Conservation (phyloP, 129 eudicot species). For the Chrysanthemum lavandulifolium region DNA sequence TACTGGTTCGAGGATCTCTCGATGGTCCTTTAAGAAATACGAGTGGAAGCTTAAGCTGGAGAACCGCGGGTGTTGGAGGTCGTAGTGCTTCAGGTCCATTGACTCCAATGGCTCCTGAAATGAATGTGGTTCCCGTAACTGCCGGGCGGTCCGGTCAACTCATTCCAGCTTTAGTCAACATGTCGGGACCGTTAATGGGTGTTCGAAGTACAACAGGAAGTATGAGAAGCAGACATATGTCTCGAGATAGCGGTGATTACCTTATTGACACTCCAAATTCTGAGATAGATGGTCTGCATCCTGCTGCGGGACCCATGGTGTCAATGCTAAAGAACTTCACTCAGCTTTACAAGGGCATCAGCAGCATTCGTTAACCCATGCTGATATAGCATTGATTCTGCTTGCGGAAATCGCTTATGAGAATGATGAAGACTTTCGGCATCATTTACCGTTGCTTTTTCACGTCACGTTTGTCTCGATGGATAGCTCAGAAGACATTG, state of each 20-base stretch:
- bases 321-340: slow-evolving; percentile 93
- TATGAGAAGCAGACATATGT: slow-evolving; percentile 92
- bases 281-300: slow-evolving; percentile 82
- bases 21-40: slow-evolving; percentile 91
- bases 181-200: slow-evolving; percentile 98
- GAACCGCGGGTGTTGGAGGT: slow-evolving; percentile 90
- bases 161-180: slow-evolving; percentile 84
- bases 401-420: slow-evolving; percentile 97
- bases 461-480: slow-evolving; percentile 97
- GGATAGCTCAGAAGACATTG: slow-evolving; percentile 99
- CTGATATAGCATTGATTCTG: slow-evolving; percentile 88
- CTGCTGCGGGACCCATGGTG: slow-evolving; percentile 65
- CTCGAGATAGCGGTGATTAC: slow-evolving; percentile 97
- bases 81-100: slow-evolving; percentile 96
- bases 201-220: slow-evolving; percentile 97
- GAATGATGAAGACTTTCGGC: slow-evolving; percentile 93
- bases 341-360: slow-evolving; percentile 99
- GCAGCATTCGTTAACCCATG: slow-evolving; percentile 88
- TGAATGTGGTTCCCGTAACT: slow-evolving; percentile 78
- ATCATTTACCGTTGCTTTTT: slow-evolving; percentile 88
- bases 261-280: slow-evolving; percentile 96
- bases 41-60: slow-evolving; percentile 97
- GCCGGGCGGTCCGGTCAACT: slow-evolving; percentile 97
- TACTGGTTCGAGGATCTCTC: slow-evolving; percentile 91
- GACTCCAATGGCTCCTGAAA: slow-evolving; percentile 95